Base-by-base conservation (phyloP, 495 filamentous ascomycete species). In the Choiromyces venosus region DNA sequence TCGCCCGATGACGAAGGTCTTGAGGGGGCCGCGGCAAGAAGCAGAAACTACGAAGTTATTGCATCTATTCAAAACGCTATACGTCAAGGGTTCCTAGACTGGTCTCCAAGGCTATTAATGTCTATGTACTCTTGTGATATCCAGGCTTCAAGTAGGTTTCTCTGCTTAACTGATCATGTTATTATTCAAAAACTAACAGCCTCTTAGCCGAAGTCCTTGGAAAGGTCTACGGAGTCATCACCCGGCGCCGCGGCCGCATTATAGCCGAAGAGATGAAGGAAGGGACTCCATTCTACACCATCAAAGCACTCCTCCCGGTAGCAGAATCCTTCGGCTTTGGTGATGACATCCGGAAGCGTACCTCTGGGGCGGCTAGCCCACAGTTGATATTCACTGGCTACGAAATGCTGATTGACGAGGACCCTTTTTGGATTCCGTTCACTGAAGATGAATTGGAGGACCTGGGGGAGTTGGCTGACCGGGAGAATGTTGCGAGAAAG, bases 121-220 rank as follows among this genome's bases (percentile, higher is more conserved):
- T 94, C 95, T n/a, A 97, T 97, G 93, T 99, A 99, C 84, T 93
- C 90, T 70, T 94, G 93, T 82, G 94, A 97, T 80, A 97, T 99
- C 78, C 96, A 98, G 86, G 93, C 94, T 68, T 93, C 92, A 52
- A 93, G 92, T 94, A 87, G 79, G 89, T 84, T 65, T 42, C 69
- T 66, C 56, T 37, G 52, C 71, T 64, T 69, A 16, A 38, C 35
- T 33, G 12, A 71, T 29, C 25, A 16, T 69, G 39, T 5, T 61
- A 25, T 68, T 38, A 40, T 56, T 68, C 42, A 70, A 65, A 40
- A 21, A 12, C 66, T 76, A 71, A 74, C 42, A 4, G 5, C 5
- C 67, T 8, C 46, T 82, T 79, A 91, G 91, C 93, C 80, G 94
- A 97, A 84, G 95, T 97, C 72, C 89, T 99, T 21, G 95, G 95